Evolutionary conservation across 306 rosid species (phyloP).

Genomic region (Begonia peltatifolia): DNA sequence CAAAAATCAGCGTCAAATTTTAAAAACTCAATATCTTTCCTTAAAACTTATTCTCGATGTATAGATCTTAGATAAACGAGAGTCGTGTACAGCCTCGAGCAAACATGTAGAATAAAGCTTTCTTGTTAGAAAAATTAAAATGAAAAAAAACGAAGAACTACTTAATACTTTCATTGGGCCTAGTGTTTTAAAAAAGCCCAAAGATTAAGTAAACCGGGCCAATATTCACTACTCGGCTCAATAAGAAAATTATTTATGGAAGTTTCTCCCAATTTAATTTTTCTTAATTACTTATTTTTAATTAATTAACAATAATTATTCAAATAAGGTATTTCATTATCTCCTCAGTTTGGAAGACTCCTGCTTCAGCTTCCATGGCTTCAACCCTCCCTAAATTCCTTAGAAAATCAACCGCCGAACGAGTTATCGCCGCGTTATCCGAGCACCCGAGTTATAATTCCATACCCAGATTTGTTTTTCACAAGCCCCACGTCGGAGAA

Average conservation of each 20-base stretch:
- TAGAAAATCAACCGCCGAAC: constrained; percentile 21
- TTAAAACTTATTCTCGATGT: neutral
- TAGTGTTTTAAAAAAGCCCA: too few species aligned
- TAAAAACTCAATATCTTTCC: neutral
- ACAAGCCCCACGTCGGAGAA: constrained; percentile 6
- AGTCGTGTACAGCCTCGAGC: neutral
- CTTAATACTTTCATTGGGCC: too few species aligned
- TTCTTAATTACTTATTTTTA: too few species aligned
- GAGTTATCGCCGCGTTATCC: constrained; percentile 18
- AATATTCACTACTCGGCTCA: constrained; percentile 1
- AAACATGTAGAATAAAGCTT: constrained; percentile 43
- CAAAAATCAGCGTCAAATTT: too few species aligned
- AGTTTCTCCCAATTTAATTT: too few species aligned
- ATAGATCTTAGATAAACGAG: too few species aligned
- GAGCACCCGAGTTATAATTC: constrained; percentile 10
- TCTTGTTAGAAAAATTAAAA: constrained; percentile 13
- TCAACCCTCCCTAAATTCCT: constrained; percentile 45
- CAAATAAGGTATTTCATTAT: too few species aligned
- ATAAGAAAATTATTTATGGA: constrained; percentile 29
- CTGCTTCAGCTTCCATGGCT: constrained; percentile 49
- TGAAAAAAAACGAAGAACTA: too few species aligned
- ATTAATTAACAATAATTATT: too few species aligned
- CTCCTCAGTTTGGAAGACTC: too few species aligned
- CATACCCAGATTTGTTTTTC: constrained; percentile 7
- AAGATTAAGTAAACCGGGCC: too few species aligned